These are phyloP conservation scores for Brassica rapa DNA, from an alignment of 345 rosid genomes.

Conservation along the genomic window DNA sequence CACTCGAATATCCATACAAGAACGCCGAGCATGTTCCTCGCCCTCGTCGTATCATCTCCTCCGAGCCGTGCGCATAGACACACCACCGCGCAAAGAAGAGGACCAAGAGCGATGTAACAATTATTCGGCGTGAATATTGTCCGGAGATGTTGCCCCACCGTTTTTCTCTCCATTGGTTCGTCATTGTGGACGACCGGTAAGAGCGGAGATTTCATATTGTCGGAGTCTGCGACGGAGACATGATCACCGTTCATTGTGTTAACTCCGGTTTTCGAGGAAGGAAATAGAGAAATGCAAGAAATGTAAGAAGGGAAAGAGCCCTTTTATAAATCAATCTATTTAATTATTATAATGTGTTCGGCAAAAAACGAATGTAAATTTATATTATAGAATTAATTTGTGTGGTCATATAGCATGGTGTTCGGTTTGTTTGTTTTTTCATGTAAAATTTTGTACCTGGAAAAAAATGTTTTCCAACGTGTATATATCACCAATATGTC, in stretches of 20 bases:
- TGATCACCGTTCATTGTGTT: conserved; percentile 41
- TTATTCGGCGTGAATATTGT: conserved; percentile 49
- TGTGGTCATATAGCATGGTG: conserved; percentile 19
- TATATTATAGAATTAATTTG: neutral
- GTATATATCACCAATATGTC: too few relatives aligned
- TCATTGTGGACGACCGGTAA: conserved; percentile 51
- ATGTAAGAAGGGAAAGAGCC: conserved; percentile 4
- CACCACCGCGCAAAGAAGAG: conserved; percentile 52
- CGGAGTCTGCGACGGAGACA: conserved; percentile 31
- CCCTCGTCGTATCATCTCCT: conserved; percentile 49
- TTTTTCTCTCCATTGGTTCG: conserved; percentile 22
- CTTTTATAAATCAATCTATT: conserved; percentile 18
- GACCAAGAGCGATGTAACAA: conserved; percentile 68
- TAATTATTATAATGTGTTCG: neutral
- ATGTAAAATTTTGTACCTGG: neutral
- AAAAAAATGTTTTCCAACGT: neutral
- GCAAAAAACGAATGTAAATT: neutral
- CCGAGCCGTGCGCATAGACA: conserved; percentile 51
- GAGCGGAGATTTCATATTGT: conserved; percentile 59
- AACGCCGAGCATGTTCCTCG: conserved; percentile 73
- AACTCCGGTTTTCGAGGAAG: neutral
- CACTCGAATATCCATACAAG: conserved; percentile 81
- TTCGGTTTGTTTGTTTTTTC: neutral
- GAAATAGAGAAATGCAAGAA: neutral
- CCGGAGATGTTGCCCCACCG: conserved; percentile 22